phyloP scores from a whole-genome alignment of 108 stramenopile species.

The Hondaea fermentalgiana region DNA sequence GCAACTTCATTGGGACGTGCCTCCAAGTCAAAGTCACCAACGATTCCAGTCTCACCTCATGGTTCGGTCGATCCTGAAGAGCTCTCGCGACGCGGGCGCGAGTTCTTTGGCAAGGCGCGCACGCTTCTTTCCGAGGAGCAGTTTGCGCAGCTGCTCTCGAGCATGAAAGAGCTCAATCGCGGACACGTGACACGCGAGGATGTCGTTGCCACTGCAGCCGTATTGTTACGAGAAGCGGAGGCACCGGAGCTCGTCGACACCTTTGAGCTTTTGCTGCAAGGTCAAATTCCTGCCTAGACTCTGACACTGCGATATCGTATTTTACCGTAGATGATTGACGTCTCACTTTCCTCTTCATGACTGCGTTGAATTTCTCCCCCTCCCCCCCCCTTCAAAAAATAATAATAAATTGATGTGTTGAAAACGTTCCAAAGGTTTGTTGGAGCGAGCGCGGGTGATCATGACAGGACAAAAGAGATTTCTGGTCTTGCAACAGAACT shows the following conservation, averaged over 20 bases:
- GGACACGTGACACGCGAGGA: neutral
- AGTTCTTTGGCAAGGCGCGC: neutral
- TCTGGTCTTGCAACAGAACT: too few species aligned
- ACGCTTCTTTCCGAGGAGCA: neutral
- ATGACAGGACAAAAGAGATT: too few species aligned
- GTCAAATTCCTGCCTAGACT: neutral
- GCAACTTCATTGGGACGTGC: neutral
- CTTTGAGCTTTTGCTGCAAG: neutral
- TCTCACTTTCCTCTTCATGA: too few species aligned
- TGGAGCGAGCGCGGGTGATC: too few species aligned
- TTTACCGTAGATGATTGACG: too few species aligned
- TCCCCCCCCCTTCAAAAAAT: too few species aligned
- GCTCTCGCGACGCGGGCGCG: neutral
- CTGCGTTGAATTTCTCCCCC: too few species aligned
- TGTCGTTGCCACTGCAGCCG: neutral
- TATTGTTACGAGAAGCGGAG: neutral
- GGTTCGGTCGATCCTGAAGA: neutral
- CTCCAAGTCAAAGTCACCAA: neutral
- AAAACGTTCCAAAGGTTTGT: too few species aligned
- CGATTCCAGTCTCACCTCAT: neutral
- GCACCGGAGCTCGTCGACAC: neutral
- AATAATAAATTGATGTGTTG: too few species aligned
- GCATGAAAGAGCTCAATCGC: slow-evolving; percentile 11
- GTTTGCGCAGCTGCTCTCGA: neutral
- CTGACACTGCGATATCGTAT: neutral